Base-by-base conservation (phyloP, 2,329 filamentous ascomycete species). In the Coniochaeta ligniaria region DNA sequence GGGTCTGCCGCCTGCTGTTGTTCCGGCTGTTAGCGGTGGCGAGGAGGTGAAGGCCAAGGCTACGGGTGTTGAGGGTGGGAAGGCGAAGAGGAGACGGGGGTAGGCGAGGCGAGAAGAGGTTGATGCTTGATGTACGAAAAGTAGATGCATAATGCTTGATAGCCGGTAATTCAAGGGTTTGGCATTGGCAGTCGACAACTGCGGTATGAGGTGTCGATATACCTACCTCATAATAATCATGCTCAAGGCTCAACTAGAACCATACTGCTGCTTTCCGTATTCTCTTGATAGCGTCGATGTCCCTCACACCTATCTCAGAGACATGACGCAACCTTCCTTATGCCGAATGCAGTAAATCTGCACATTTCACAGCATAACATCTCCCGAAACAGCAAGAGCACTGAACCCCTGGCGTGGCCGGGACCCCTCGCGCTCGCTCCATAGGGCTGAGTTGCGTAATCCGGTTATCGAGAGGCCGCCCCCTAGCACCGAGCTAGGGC, bases 41-140 rank as follows among this genome's bases (percentile, higher is more conserved):
- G 56, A 58, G 56, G 38, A 58, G 56, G 31, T 14, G 54, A 73
- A 72, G 63, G 74, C 71, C 26, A 82, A 80, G 73, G 71, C 79
- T 2, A 82, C 77, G 2, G 83, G 84, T 31, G 74, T 77, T 7
- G 77, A 81, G 63, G 78, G 76, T 57, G 78, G 78, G 41, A 76
- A 75, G 61, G 77, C 75, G 7, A 80, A 74, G 60, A 82, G 81
- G 72, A 74, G 80, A 52, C 47, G 47, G 6, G 47, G 47, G 2
- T 52, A 31, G 26, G 22, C 38, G 38, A n/a, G 11, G 5, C 8
- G 35, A 16, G 17, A 16, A n/a, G 16, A 11, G 43, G n/a, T 5
- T 22, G 9, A 24, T 2, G 43, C 20, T 24, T 47, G 43, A 22
- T 3, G 41, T n/a, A 43, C n/a, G n/a, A n/a, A n/a, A n/a, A n/a